Conservation (phyloP, 495 filamentous ascomycete genomes). For the Penicillium soppii region DNA sequence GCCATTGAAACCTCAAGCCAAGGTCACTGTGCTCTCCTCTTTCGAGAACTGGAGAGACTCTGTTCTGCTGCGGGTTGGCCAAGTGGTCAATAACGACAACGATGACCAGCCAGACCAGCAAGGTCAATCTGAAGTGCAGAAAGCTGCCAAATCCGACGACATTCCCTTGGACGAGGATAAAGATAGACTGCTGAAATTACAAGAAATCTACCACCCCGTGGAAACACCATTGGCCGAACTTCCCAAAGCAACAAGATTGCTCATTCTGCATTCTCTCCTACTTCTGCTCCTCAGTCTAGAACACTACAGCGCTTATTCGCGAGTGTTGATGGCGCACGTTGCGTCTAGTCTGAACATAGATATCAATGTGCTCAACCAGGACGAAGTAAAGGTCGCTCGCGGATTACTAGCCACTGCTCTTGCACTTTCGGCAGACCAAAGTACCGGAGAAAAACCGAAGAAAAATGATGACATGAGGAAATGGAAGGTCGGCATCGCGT, state of each 20-base stretch:
- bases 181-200: slow-evolving; percentile 31
- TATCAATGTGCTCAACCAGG: slow-evolving; percentile 60
- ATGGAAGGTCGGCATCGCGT: slow-evolving; percentile 82
- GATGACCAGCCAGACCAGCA: slow-evolving; percentile 28
- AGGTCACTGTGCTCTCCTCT: slow-evolving; percentile 44
- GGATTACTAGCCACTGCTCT: slow-evolving; percentile 72
- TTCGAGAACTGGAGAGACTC: slow-evolving; percentile 66
- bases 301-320: slow-evolving; percentile 73
- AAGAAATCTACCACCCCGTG: slow-evolving; percentile 45
- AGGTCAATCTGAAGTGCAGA: slow-evolving; percentile 9
- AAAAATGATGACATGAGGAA: slow-evolving; percentile 62
- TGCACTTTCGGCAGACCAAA: slow-evolving; percentile 65
- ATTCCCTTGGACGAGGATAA: slow-evolving; percentile 26
- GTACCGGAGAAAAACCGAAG: slow-evolving; percentile 65
- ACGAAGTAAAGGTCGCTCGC: slow-evolving; percentile 73
- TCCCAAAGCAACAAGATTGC: slow-evolving; percentile 39
- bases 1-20: slow-evolving; percentile 19
- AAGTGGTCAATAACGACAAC: slow-evolving; percentile 61
- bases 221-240: slow-evolving; percentile 43
- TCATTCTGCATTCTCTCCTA: slow-evolving; percentile 62
- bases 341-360: slow-evolving; percentile 67
- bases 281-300: slow-evolving; percentile 78
- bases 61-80: slow-evolving; percentile 61
- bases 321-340: slow-evolving; percentile 69
- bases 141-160: slow-evolving; percentile 17